Base-by-base conservation (phyloP, 2,329 filamentous ascomycete genomes). In the Microsporum ferrugineum region DNA sequence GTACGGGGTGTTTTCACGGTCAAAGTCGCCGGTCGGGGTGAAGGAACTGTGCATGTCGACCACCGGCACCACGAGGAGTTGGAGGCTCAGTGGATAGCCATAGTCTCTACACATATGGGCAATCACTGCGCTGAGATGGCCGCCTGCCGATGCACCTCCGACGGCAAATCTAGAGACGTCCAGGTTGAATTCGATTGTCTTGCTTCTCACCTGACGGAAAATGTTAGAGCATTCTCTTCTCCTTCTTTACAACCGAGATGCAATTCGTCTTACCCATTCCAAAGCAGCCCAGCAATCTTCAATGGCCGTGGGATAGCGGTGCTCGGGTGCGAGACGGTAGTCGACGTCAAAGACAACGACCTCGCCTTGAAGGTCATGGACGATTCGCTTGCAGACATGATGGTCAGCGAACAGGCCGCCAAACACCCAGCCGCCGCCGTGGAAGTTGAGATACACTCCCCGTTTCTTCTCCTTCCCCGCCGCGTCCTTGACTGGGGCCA, bases 301-400 rank as follows among this genome's bases (percentile, higher is more conserved):
- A 17, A 76, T 66, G 0, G 72, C 68, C 38, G 71, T 70, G 0
- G 75, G 74, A 63, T 71, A 76, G 23, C 64, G 69, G 63, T 73
- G 60, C 63, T 77, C 74, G 5, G 74, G 75, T 1, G 74, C 71
- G 41, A 76, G 67, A 34, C 74, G 71, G 61, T 78, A 78, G 61
- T 77, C 75, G 29, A 78, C 73, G 63, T 78, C 76, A 63, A 78
- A 75, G 0, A 68, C 74, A 14, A 78, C 75, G 47, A 73, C 63
- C 14, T 72, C 69, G n/a, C 73, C 69, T 14, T 74, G 70, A 34
- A 73, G 68, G 5, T 65, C 68, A 62, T 75, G 65, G 29, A 75
- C 72, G 10, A 78, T 60, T 23, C 69, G 68, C 63, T 77, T 76
- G 63, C 75, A 77, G 61, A 75, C 72, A 43, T 76, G 72, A 63